phyloP scores from a whole-genome alignment of 441 rosid genomes.

The Adansonia gregorii region DNA sequence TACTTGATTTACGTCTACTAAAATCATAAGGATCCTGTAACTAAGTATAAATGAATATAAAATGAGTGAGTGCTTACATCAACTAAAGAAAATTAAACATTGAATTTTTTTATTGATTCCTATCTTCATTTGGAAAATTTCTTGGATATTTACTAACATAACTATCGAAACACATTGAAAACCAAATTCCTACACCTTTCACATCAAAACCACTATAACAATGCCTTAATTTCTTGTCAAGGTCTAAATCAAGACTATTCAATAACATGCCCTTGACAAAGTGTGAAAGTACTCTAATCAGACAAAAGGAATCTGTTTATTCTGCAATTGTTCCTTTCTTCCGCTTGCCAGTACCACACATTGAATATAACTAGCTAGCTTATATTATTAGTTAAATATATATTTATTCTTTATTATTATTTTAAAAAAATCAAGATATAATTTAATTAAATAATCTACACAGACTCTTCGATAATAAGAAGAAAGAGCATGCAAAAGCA shows the following conservation, averaged over 20 bases:
- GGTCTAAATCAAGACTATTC: slow-evolving; percentile 8
- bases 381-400: too few relatives aligned
- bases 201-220: not conserved
- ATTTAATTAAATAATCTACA: not conserved
- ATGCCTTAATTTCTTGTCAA: not conserved
- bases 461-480: not conserved
- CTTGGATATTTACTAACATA: too few relatives aligned
- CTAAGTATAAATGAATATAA: too few relatives aligned
- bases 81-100: too few relatives aligned
- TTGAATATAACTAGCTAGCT: not conserved
- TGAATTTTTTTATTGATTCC: too few relatives aligned
- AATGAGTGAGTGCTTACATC: too few relatives aligned
- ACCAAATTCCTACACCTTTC: not conserved
- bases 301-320: not conserved
- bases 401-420: too few relatives aligned
- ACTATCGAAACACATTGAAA: too few relatives aligned
- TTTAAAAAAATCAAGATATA: not conserved
- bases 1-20: too few relatives aligned
- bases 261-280: not conserved
- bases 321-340: not conserved
- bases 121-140: too few relatives aligned
- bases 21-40: too few relatives aligned
- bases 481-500: not conserved
- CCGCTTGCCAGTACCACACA: not conserved
- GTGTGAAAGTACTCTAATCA: not conserved